A percentile compares a stretch with the other conserved stretches of the same genome.
phyloP scores from a whole-genome alignment of 805 yeast genomes.

The Kluyveromyces wickerhamii region DNA sequence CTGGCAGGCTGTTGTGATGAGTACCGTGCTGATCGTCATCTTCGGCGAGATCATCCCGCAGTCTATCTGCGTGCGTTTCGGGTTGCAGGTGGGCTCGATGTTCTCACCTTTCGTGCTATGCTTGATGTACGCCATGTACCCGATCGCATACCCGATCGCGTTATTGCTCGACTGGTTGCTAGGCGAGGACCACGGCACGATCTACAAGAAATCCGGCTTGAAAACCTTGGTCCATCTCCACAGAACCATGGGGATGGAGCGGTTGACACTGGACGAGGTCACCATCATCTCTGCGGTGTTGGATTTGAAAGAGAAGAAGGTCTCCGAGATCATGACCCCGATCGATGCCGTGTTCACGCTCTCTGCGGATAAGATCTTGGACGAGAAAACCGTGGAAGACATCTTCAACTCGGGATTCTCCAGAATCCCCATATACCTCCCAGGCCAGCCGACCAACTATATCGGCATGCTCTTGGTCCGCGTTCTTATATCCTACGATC shows the following conservation, averaged over 20 bases:
- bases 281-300: slow-evolving; percentile 91
- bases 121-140: slow-evolving; percentile 85
- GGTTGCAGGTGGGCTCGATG: slow-evolving; percentile 82
- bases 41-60: slow-evolving; percentile 98
- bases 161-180: slow-evolving; percentile 66
- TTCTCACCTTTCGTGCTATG: slow-evolving; percentile 81
- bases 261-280: slow-evolving; percentile 90
- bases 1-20: slow-evolving; percentile 88
- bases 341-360: slow-evolving; percentile 82
- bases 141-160: slow-evolving; percentile 88
- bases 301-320: slow-evolving; percentile 87
- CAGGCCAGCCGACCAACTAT: slow-evolving; percentile 81
- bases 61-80: slow-evolving; percentile 85
- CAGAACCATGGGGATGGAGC: slow-evolving; percentile 89
- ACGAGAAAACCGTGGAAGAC: slow-evolving; percentile 78
- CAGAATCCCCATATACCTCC: slow-evolving; percentile 87
- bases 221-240: slow-evolving; percentile 91
- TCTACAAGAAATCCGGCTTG: slow-evolving; percentile 85
- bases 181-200: slow-evolving; percentile 95
- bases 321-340: slow-evolving; percentile 87
- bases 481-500: slow-evolving; percentile 89
- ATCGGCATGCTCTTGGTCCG: slow-evolving; percentile 93
- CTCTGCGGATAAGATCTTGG: slow-evolving; percentile 73
- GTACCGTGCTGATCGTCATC: slow-evolving; percentile 88
- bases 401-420: slow-evolving; percentile 92